These are phyloP conservation scores for Boletus subcaerulescens DNA, from an alignment of 768 basidiomycete species.

Conservation along the genomic window DNA sequence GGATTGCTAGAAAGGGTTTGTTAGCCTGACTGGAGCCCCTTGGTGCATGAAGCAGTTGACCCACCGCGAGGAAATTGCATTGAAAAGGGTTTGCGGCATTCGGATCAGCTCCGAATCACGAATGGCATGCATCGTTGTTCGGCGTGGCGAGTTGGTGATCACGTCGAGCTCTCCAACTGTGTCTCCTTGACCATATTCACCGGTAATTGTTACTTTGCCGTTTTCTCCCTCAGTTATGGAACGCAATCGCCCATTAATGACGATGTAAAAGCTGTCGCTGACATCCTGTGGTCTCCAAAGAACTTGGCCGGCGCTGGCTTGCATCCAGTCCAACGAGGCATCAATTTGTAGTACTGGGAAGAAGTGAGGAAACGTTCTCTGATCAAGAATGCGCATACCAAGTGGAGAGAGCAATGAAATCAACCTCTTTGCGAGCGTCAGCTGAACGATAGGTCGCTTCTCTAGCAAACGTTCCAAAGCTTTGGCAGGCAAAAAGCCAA, in stretches of 20 bases:
- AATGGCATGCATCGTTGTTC: constrained; percentile 94
- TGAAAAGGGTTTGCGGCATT: constrained; percentile 97
- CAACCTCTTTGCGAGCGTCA: constrained; percentile 94
- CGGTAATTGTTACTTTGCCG: constrained; percentile 77
- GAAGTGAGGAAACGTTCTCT: constrained; percentile 5
- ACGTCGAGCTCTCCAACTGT: constrained; percentile 97
- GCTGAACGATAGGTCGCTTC: constrained; percentile 89
- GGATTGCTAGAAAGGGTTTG: constrained; percentile 54
- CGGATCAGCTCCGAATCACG: constrained; percentile 96
- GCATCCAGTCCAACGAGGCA: constrained; percentile 96
- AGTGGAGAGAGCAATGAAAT: constrained; percentile 93
- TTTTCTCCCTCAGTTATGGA: constrained; percentile 79
- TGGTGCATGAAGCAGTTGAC: constrained; percentile 9
- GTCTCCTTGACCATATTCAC: constrained; percentile 96
- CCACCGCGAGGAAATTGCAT: constrained; percentile 88
- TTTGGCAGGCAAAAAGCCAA: constrained; percentile 88
- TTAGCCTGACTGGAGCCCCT: not conserved
- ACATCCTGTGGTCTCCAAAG: constrained; percentile 88
- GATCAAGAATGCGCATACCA: constrained; percentile 43
- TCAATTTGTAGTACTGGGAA: constrained; percentile 89
- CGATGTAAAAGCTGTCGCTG: constrained; percentile 97
- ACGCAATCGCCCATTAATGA: constrained; percentile 93
- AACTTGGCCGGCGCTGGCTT: constrained; percentile 93
- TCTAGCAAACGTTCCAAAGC: constrained; percentile 90
- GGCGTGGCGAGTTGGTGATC: constrained; percentile 84